phyloP scores from a whole-genome alignment of 768 basidiomycete species.

The Antrodiella citrinella region DNA sequence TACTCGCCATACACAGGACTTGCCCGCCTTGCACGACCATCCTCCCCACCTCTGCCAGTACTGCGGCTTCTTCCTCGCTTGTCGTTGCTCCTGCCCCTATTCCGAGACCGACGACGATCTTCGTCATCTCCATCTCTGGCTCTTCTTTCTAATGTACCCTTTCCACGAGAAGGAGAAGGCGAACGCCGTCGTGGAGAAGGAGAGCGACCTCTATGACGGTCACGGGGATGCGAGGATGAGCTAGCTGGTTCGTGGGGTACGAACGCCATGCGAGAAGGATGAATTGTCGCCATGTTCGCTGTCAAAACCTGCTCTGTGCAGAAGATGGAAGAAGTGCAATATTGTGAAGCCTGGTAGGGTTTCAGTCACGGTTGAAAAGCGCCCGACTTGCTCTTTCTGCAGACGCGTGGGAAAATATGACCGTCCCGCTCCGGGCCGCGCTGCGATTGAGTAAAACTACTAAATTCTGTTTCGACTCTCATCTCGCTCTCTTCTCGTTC shows the following conservation, averaged over 20 bases:
- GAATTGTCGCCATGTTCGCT: constrained; percentile 55
- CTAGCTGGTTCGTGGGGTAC: constrained; percentile 38
- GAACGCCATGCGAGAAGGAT: constrained; percentile 63
- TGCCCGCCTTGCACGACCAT: constrained; percentile 18
- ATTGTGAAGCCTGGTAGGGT: too few species aligned
- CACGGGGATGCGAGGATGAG: constrained; percentile 9
- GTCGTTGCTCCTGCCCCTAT: constrained; percentile 11
- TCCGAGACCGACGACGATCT: constrained; percentile 15
- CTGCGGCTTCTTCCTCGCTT: constrained; percentile 15
- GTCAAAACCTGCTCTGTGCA: neutral
- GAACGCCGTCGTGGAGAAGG: constrained; percentile 28
- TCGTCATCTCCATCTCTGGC: constrained; percentile 9
- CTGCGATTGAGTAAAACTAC: too few species aligned
- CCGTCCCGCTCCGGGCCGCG: neutral
- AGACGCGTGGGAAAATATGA: neutral
- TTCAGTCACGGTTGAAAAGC: neutral
- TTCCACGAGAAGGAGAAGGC: neutral
- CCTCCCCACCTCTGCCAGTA: constrained; percentile 16
- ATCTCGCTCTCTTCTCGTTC: too few species aligned
- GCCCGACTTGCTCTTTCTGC: too few species aligned
- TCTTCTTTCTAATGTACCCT: constrained; percentile 3
- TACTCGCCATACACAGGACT: constrained; percentile 14
- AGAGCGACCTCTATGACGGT: constrained; percentile 30
- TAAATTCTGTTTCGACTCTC: too few species aligned
- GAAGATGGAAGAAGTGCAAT: neutral